A percentile compares a stretch with the other conserved stretches of the same genome.
Conservation (phyloP, 169 alveolate species). For the Eimeria necatrix region DNA sequence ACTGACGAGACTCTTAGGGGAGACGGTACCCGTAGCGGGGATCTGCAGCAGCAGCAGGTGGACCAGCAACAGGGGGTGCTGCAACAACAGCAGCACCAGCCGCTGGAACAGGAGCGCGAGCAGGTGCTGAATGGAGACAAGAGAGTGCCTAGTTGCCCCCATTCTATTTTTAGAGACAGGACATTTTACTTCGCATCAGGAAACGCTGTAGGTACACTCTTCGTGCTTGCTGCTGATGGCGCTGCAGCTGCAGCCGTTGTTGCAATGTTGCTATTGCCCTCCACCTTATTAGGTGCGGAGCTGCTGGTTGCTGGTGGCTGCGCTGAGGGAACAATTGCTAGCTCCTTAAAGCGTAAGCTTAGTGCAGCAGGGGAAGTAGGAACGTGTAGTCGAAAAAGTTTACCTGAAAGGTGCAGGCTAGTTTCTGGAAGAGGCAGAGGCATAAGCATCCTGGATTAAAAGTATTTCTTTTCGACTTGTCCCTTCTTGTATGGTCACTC, state of each 20-base stretch:
- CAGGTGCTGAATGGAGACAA: not conserved
- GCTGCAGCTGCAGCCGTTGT: conserved; percentile 14
- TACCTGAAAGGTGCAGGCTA: too few relatives aligned
- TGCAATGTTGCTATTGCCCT: not conserved
- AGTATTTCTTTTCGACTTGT: too few relatives aligned
- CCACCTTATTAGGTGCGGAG: not conserved
- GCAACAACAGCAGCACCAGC: conserved; percentile 42
- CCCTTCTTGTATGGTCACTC: too few relatives aligned
- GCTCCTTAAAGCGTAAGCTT: too few relatives aligned
- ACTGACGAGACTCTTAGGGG: not conserved
- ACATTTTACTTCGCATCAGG: conserved; percentile 1
- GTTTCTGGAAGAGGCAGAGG: too few relatives aligned
- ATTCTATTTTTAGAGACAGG: conserved; percentile 34
- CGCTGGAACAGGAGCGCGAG: conserved; percentile 28
- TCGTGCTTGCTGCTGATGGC: not conserved
- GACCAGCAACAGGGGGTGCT: not conserved
- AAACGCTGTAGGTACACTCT: not conserved
- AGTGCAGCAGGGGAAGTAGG: too few relatives aligned
- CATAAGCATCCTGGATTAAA: too few relatives aligned
- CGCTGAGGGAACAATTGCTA: not conserved
- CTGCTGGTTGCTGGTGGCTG: not conserved
- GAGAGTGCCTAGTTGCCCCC: not conserved
- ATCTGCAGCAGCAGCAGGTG: not conserved
- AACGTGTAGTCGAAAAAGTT: too few relatives aligned
- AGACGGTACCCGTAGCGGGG: conserved; percentile 29